These are phyloP conservation scores for Talaromyces trachyspermus DNA, from an alignment of 495 filamentous ascomycete species.

Conservation along the genomic window DNA sequence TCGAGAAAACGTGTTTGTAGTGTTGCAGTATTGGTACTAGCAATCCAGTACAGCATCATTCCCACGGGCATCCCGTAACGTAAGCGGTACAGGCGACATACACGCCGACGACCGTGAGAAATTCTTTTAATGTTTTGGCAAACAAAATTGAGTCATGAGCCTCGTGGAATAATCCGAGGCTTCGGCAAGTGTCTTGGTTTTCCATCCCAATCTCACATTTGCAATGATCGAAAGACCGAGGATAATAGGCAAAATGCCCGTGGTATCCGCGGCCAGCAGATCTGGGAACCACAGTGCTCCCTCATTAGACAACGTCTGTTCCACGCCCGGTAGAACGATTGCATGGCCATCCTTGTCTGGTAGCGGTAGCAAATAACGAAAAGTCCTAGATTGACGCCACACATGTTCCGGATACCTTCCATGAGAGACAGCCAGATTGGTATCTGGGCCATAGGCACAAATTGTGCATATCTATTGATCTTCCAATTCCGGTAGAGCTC, in stretches of 20 bases:
- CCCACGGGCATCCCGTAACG: constrained; percentile 48
- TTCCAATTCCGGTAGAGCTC: constrained; percentile 38
- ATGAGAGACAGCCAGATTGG: constrained; percentile 64
- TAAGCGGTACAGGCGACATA: constrained; percentile 25
- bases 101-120: constrained; percentile 25
- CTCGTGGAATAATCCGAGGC: constrained; percentile 21
- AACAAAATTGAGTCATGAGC: constrained; percentile 23
- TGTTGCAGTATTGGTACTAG: constrained; percentile 37
- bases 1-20: constrained; percentile 29
- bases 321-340: constrained; percentile 22
- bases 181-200: constrained; percentile 10
- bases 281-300: constrained; percentile 79
- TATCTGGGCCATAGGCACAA: constrained; percentile 38
- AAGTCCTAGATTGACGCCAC: constrained; percentile 48
- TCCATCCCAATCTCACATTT: constrained; percentile 30
- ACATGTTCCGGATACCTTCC: constrained; percentile 59
- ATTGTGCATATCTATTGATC: constrained; percentile 22
- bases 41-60: constrained; percentile 67
- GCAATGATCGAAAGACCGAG: constrained; percentile 36
- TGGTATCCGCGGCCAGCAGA: constrained; percentile 62
- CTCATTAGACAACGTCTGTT: constrained; percentile 54
- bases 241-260: constrained; percentile 54
- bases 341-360: constrained; percentile 9
- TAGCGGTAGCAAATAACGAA: constrained; percentile 25
- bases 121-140: constrained; percentile 15